Evolutionary conservation across 805 yeast genomes (phyloP).

Genomic region (Saccharomycodes ludwigii): DNA sequence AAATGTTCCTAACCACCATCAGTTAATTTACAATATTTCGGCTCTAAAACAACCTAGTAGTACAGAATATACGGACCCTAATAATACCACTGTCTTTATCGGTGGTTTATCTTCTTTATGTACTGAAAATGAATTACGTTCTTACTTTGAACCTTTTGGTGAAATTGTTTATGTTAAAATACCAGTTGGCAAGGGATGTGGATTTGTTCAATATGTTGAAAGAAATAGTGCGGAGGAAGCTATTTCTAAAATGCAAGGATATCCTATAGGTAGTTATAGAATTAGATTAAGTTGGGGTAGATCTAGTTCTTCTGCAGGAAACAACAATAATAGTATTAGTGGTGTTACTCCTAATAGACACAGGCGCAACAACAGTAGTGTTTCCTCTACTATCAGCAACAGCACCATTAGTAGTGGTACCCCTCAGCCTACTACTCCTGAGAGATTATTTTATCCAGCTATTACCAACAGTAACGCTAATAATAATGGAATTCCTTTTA

Average conservation of each 20-base stretch:
- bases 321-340: too few relatives aligned
- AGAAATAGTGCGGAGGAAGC: constrained; percentile 80
- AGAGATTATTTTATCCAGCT: too few relatives aligned
- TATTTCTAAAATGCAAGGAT: constrained; percentile 80
- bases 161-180: constrained; percentile 65
- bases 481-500: too few relatives aligned
- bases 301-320: constrained; percentile 25
- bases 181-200: constrained; percentile 67
- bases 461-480: too few relatives aligned
- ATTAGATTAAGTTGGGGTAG: constrained; percentile 86
- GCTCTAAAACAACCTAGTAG: constrained; percentile 40
- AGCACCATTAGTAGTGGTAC: too few relatives aligned
- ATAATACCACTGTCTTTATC: constrained; percentile 64
- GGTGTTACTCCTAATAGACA: too few relatives aligned
- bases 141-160: constrained; percentile 57
- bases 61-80: constrained; percentile 63
- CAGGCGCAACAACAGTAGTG: too few relatives aligned
- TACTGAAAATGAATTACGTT: constrained; percentile 48
- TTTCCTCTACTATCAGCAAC: too few relatives aligned
- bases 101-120: constrained; percentile 50
- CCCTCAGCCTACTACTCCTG: too few relatives aligned
- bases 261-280: constrained; percentile 72
- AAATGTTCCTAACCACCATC: constrained; percentile 5
- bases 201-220: constrained; percentile 72
- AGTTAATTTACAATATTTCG: constrained; percentile 1